These are phyloP conservation scores for Euphrasia arctica DNA, from an alignment of 305 asterid species.

Conservation along the genomic window DNA sequence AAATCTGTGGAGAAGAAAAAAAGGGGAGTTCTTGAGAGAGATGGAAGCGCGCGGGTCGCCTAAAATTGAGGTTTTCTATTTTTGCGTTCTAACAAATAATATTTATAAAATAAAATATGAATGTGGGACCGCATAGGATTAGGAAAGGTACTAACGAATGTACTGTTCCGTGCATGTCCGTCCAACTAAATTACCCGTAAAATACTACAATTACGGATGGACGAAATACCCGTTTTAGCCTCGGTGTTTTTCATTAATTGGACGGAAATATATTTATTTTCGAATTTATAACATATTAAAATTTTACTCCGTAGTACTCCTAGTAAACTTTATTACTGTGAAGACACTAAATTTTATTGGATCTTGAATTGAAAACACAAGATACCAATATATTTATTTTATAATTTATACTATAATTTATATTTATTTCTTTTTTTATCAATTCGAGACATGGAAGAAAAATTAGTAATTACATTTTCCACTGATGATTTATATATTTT, in stretches of 20 bases:
- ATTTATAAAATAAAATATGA: background rate
- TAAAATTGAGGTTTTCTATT: slow-evolving; percentile 30
- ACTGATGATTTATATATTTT: too few relatives aligned
- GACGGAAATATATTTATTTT: too few relatives aligned
- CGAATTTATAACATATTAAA: too few relatives aligned
- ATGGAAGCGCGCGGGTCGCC: slow-evolving; percentile 42
- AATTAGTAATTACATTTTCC: too few relatives aligned
- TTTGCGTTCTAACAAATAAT: background rate
- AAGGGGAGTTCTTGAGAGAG: slow-evolving; percentile 27
- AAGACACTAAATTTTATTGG: too few relatives aligned
- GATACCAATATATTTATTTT: too few relatives aligned
- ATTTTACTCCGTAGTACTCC: too few relatives aligned
- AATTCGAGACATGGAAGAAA: too few relatives aligned
- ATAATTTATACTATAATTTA: too few relatives aligned
- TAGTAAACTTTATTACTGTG: too few relatives aligned
- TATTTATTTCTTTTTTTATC: background rate
- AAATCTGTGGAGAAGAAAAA: slow-evolving; percentile 32
- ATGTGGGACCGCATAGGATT: slow-evolving; percentile 25
- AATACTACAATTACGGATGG: background rate
- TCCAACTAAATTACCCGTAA: slow-evolving; percentile 58
- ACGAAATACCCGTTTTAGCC: slow-evolving; percentile 32
- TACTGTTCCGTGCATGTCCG: slow-evolving; percentile 73
- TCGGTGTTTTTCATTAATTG: background rate
- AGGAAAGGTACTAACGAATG: slow-evolving; percentile 28
- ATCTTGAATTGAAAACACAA: too few relatives aligned